Evolutionary conservation across 768 basidiomycete species (phyloP), one percentile per base, ranked within the genome.

Genomic region (Rhizopogon rudus): DNA sequence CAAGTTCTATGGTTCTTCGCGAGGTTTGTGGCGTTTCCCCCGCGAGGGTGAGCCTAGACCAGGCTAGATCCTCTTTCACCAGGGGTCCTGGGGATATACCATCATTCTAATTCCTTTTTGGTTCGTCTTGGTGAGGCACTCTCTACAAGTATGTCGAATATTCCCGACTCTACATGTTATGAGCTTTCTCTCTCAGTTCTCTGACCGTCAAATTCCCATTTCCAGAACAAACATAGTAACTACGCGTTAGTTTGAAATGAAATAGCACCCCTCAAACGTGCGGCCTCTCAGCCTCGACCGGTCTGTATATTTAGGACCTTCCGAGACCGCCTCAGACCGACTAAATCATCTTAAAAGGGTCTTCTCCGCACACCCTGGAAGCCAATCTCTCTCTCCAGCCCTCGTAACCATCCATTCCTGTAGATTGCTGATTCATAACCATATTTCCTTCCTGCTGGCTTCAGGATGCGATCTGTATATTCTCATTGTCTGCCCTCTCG

Each of bases 401-500:
- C 48, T 45, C 31, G 20, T 49, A 37, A 35, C 25, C 25, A 14
- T 39, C 35, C 22, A 16, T 37, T 48, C 33, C 6, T 33, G 31
- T 46, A 17, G n/a, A 25, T 22, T 37, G 13, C 5, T 42, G 7
- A 6, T 13, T 44, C 3, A 9, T 16, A 20, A 17, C 16, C 40
- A 40, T 55, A 16, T 52, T 54, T 16, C 39, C 20, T 48, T 56
- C 55, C 53, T 45, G 29, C 56, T 54, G 43, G 43, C 41, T 22
- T 28, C 43, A 40, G 41, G 44, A 68, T 70, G 60, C 25, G 61
- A 22, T 43, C 48, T 4, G 29, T 65, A 7, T 68, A 66, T 5
- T 42, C 56, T 39, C 61, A 61, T 54, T 59, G 58, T 16, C 54
- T 65, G 17, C 13, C 8, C 3, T 57, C 55, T 28, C 3, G 31